Conservation (phyloP, 106 monocot species). For the Iris macrosiphon region DNA sequence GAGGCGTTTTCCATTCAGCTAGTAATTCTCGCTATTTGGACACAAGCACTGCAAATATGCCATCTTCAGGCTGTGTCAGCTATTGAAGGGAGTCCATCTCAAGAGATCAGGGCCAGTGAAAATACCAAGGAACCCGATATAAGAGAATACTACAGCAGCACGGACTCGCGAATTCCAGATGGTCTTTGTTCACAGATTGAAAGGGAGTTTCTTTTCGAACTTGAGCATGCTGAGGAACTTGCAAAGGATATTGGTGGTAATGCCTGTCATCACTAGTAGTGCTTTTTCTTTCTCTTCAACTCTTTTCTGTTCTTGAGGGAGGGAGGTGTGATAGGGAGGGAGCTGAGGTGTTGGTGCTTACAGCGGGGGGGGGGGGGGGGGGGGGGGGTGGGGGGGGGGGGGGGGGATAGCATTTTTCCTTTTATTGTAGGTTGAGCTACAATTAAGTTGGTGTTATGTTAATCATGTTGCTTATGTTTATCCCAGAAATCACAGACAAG, state of each 20-base stretch:
- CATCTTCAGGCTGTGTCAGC: constrained; percentile 64
- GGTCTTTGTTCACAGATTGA: constrained; percentile 50
- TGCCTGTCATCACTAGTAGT: too few species aligned
- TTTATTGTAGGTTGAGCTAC: too few species aligned
- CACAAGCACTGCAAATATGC: constrained; percentile 84
- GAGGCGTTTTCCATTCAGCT: constrained; percentile 91
- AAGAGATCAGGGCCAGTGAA: constrained; percentile 16
- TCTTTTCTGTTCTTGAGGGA: too few species aligned
- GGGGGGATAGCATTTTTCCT: too few species aligned
- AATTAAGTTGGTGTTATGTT: too few species aligned
- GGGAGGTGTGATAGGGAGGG: too few species aligned
- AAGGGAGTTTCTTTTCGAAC: constrained; percentile 69
- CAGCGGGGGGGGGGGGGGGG: too few species aligned
- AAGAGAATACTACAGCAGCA: constrained; percentile 14
- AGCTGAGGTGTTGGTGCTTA: too few species aligned
- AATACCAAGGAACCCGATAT: constrained; percentile 16
- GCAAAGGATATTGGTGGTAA: constrained; percentile 46
- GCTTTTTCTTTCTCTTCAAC: too few species aligned
- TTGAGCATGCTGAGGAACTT: constrained; percentile 78
- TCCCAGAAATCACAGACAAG: constrained; percentile 83
- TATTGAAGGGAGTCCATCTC: constrained; percentile 58
- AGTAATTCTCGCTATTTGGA: constrained; percentile 91
- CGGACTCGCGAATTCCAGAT: constrained; percentile 25
- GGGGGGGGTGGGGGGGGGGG: too few species aligned
- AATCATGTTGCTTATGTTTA: background rate